A percentile compares a stretch with the other conserved stretches of the same genome.
Conservation (phyloP, 306 rosid genomes). For the Rubus parviflorus region DNA sequence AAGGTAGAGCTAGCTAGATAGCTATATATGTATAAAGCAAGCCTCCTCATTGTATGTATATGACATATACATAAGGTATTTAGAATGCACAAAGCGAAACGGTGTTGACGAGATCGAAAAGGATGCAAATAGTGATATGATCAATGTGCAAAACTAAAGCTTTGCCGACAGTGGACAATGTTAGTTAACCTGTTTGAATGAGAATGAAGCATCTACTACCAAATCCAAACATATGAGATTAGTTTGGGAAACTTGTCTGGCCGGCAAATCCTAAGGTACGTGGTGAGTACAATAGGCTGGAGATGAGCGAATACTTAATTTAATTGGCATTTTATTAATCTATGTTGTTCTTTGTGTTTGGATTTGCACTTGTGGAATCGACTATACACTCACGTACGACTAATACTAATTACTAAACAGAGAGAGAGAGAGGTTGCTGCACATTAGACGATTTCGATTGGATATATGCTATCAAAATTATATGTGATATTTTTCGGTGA, state of each 20-base stretch:
- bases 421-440: too few relatives aligned
- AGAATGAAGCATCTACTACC: background rate
- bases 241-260: background rate
- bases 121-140: background rate
- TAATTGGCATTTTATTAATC: background rate
- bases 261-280: conserved; percentile 11
- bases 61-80: background rate
- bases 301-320: background rate
- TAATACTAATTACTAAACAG: too few relatives aligned
- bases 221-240: background rate
- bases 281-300: background rate
- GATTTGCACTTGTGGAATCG: background rate
- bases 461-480: too few relatives aligned
- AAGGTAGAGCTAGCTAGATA: background rate
- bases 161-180: conserved; percentile 7
- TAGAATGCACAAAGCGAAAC: background rate
- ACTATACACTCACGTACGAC: background rate
- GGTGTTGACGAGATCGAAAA: background rate
- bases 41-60: too few relatives aligned
- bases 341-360: background rate
- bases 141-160: background rate
- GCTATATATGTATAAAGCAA: background rate
- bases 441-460: too few relatives aligned
- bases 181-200: background rate
- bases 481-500: too few relatives aligned